phyloP scores from a whole-genome alignment of 345 rosid species.

The Hirschfeldia incana region DNA sequence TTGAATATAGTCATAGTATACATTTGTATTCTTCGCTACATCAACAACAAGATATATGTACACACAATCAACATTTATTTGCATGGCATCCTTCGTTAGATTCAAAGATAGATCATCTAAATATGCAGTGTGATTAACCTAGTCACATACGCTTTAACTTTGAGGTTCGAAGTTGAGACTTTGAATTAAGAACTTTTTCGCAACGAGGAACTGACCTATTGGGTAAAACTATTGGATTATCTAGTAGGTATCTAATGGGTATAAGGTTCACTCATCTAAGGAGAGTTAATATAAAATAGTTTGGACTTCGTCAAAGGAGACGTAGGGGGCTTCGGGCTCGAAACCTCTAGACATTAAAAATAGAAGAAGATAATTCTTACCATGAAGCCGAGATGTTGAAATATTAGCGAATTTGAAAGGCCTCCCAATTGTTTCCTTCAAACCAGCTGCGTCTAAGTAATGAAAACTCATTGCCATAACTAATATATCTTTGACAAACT shows the following conservation, averaged over 20 bases:
- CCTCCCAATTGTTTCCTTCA: slow-evolving; percentile 17
- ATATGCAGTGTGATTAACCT: neutral
- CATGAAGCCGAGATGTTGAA: slow-evolving; percentile 24
- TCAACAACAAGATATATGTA: neutral
- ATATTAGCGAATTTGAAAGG: slow-evolving; percentile 19
- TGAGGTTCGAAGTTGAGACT: too few relatives aligned
- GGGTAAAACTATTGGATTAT: too few relatives aligned
- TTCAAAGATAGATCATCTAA: neutral
- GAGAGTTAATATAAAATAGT: too few relatives aligned
- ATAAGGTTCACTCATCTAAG: too few relatives aligned
- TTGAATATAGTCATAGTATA: slow-evolving; percentile 18
- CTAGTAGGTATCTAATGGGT: too few relatives aligned
- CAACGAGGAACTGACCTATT: too few relatives aligned
- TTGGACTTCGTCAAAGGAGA: too few relatives aligned
- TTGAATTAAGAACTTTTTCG: neutral
- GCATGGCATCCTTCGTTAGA: neutral
- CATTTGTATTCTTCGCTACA: slow-evolving; percentile 28
- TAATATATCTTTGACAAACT: neutral
- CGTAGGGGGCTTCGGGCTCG: too few relatives aligned
- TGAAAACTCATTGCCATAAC: slow-evolving; percentile 17
- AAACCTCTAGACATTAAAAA: too few relatives aligned
- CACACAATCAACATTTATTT: neutral
- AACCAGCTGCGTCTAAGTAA: slow-evolving; percentile 7
- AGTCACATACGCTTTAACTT: too few relatives aligned
- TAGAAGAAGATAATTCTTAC: neutral